These are phyloP conservation scores for Cyberlindnera mrakii DNA, from an alignment of 805 yeast species.

Conservation along the genomic window DNA sequence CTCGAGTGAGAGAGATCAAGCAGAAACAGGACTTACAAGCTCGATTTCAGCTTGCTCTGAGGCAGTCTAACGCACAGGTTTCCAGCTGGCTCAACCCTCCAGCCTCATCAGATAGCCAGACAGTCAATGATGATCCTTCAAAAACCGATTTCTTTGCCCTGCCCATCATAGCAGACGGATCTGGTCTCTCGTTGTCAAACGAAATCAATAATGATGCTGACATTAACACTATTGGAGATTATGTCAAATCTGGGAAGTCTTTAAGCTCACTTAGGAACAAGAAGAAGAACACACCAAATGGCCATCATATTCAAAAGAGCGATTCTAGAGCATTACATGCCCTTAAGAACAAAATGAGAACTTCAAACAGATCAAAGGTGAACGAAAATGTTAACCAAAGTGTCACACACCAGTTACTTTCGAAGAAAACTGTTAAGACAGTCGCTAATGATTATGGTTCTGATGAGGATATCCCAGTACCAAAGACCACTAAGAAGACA, in stretches of 20 bases:
- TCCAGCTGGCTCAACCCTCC: slow-evolving; percentile 19
- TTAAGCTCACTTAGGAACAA: slow-evolving; percentile 20
- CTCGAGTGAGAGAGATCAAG: slow-evolving; percentile 21
- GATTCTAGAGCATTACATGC: slow-evolving; percentile 9
- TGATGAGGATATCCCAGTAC: slow-evolving; percentile 19
- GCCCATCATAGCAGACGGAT: slow-evolving; percentile 20
- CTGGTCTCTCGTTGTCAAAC: slow-evolving; percentile 15
- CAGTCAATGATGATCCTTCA: slow-evolving; percentile 3
- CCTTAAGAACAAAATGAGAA: slow-evolving; percentile 17
- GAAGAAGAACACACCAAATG: slow-evolving; percentile 9
- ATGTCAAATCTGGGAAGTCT: slow-evolving; percentile 20
- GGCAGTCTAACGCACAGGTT: slow-evolving; percentile 14
- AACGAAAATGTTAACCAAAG: not conserved
- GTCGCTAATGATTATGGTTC: slow-evolving; percentile 4
- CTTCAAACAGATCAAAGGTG: not conserved
- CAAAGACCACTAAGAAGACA: slow-evolving; percentile 19
- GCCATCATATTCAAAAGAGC: slow-evolving; percentile 1
- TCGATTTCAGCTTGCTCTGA: slow-evolving; percentile 16
- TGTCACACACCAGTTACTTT: slow-evolving; percentile 2
- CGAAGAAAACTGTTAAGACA: slow-evolving; percentile 1
- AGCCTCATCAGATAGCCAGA: not conserved
- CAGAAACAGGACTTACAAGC: slow-evolving; percentile 22
- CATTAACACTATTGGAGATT: slow-evolving; percentile 23
- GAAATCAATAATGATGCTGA: not conserved
- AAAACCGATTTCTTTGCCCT: slow-evolving; percentile 18